Base-by-base conservation (phyloP, 192 early-diverging fungal genomes). In the Backusella macrospora region DNA sequence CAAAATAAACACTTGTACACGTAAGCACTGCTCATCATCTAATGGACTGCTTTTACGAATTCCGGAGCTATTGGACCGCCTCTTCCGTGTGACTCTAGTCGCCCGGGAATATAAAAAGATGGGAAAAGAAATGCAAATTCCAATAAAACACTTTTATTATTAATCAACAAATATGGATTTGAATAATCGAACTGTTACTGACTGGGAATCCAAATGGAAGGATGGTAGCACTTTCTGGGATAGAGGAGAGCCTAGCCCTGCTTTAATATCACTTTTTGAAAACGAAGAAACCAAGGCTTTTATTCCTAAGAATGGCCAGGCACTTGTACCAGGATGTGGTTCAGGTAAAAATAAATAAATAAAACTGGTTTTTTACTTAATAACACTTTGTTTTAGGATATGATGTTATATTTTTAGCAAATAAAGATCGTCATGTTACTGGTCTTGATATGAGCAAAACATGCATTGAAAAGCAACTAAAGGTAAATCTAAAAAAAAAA, bases 371-470 rank as follows among this genome's bases (percentile, higher is more conserved):
- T 34, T 34, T 34, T 34, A 34, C 29, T 34, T 34, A 59, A 59
- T 23, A 59, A 10, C 7, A 59, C n/a, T n/a, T 8, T 52, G 10
- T 52, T 52, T 52, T 15, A 78, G 78, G 93, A 18, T 91, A 92
- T 73, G 95, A 96, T 74, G 92, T 93, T 38, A 81, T 92, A 80
- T 90, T 83, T 69, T 80, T 95, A 15, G 89, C 91, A 7, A 85
- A 81, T n/a, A 80, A 85, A 26, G 69, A 81, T 26, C 83, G 87
- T 29, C 84, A 86, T 73, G 88, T 90, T 62, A 81, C 84, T 39
- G 94, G 94, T 12, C 72, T 93, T 39, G 94, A 95, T 71, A 74
- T 92, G 48, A 89, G 87, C 69, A 80, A 83, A 64, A 86, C 86
- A n/a, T 91, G 87, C 38, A 84, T 93, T 40, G 84, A 87, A 45